Base-by-base conservation (phyloP, 805 yeast species). In the Blastobotrys muscicola region DNA sequence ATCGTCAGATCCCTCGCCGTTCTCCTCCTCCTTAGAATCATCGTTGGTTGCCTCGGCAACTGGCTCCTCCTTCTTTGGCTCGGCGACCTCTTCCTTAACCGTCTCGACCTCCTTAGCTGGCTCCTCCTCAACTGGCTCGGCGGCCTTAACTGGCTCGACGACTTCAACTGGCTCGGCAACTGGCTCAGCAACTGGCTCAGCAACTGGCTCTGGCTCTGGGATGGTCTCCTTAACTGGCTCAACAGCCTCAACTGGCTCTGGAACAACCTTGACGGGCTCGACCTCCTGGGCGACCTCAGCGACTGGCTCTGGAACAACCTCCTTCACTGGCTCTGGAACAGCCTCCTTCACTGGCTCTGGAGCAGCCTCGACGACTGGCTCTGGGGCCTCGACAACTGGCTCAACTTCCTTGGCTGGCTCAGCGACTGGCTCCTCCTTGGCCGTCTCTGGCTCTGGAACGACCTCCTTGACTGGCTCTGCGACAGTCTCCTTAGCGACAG, bases 221-320 rank as follows among this genome's bases (percentile, higher is more conserved):
- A 42, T 33, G 23, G 6, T 39, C 38, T 6, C 10, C 38, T 8
- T 13, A 15, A 13, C n/a, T n/a, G n/a, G n/a, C n/a, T n/a, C n/a
- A n/a, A n/a, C n/a, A n/a, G n/a, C n/a, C 8, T 32, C 44, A 16
- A 42, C 45, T 10, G 41, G 14, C 10, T 45, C 49, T 2, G 45
- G 29, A 4, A 29, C 12, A 38, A 14, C 35, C 15, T 32, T 13
- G 36, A 11, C 16, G 14, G 31, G 35, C 9, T 45, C 32, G 26
- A 15, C 32, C 31, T n/a, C 31, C 42, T 12, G 35, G 10, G 33
- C 32, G 3, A 34, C 29, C 4, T 29, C 32, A 29, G 9, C 33
- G 3, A 32, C 43, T 23, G 35, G 39, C 33, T 43, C 37, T 8
- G n/a, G 32, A 7, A 16, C 40, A n/a, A 33, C 40, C n/a, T 20